Evolutionary conservation across 179 eudicot genomes (phyloP).

Genomic region (Silene vulgaris): DNA sequence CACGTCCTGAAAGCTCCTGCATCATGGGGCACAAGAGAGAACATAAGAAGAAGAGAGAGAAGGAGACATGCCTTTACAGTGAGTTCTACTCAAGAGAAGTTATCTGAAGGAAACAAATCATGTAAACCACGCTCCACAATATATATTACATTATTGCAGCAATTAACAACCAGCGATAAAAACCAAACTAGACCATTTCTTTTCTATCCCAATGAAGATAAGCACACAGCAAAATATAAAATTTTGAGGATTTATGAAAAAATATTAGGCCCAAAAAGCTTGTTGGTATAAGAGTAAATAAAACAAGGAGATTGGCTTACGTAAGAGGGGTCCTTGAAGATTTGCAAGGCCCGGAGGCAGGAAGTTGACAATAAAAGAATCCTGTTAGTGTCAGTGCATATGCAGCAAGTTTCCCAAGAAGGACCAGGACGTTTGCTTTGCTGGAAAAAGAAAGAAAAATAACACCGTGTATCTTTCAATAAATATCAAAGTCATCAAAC

Average conservation of each 20-base stretch:
- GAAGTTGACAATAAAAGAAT: conserved; percentile 71
- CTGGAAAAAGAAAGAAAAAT: conserved; percentile 30
- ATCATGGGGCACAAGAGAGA: background rate
- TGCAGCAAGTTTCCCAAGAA: conserved; percentile 68
- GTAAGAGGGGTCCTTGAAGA: conserved; percentile 31
- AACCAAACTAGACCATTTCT: background rate
- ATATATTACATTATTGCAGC: background rate
- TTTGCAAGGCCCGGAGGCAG: conserved; percentile 37
- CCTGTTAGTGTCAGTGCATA: conserved; percentile 78
- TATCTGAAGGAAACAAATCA: background rate
- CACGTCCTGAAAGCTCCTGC: background rate
- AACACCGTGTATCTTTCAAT: conserved; percentile 6
- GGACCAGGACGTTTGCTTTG: conserved; percentile 59
- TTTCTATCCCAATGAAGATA: background rate
- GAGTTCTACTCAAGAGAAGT: background rate
- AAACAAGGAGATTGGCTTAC: conserved; percentile 37
- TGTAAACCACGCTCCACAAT: background rate
- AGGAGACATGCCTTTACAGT: background rate
- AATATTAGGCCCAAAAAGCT: background rate
- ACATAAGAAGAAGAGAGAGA: background rate
- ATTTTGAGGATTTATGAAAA: background rate
- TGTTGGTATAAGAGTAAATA: background rate
- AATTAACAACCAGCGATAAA: background rate
- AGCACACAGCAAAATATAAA: background rate
- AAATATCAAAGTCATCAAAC: conserved; percentile 12